A percentile compares a stretch with the other conserved stretches of the same genome.
phyloP scores from a whole-genome alignment of 768 basidiomycete species.

The Russula olivacea region DNA sequence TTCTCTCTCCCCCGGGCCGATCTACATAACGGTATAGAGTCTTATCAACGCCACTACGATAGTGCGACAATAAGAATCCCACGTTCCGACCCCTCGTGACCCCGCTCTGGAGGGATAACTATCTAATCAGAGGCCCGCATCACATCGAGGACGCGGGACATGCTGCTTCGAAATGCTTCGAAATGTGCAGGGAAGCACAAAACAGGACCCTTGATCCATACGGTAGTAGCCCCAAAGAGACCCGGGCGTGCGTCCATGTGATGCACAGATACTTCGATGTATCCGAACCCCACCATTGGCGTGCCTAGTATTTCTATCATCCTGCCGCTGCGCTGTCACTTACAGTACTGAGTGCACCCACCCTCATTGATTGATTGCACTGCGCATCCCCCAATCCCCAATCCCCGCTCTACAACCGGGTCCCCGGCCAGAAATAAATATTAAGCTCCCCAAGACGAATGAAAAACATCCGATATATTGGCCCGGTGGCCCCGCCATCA shows the following conservation, averaged over 20 bases:
- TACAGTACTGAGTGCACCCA: neutral
- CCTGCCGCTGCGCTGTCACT: neutral
- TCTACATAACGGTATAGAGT: neutral
- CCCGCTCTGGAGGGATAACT: neutral
- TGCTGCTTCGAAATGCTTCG: neutral
- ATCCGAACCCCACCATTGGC: neutral
- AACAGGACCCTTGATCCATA: neutral
- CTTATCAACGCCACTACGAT: constrained; percentile 10
- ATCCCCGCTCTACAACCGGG: neutral
- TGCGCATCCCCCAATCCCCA: neutral
- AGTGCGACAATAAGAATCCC: neutral
- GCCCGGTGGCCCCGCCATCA: no score
- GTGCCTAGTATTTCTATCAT: neutral
- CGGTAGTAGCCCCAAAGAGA: neutral
- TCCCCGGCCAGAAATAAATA: neutral
- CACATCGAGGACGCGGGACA: constrained; percentile 7
- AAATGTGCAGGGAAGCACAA: neutral
- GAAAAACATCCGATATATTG: neutral
- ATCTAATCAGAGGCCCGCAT: constrained; percentile 1
- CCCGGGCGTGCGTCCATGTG: neutral
- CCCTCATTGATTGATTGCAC: neutral
- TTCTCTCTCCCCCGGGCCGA: neutral
- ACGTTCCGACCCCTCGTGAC: constrained; percentile 3
- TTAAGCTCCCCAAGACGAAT: neutral
- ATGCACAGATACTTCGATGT: neutral